A percentile compares a stretch with the other conserved stretches of the same genome.
Conservation (phyloP, 108 stramenopile genomes). For the Cyclostephanos tholiformis region DNA sequence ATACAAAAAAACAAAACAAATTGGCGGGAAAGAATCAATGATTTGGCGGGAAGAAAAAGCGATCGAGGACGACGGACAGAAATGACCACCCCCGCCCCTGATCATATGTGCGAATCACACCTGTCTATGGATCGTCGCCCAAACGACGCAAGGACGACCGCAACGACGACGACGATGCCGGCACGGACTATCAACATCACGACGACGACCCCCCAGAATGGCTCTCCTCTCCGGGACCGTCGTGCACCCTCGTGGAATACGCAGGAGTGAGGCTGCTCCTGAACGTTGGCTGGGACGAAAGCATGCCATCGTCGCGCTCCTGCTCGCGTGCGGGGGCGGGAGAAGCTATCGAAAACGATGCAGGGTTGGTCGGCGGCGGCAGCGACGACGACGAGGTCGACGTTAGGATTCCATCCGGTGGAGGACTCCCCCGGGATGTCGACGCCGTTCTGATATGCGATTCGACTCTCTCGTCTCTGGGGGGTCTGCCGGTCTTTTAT, state of each 20-base stretch:
- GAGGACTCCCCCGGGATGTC: conserved; percentile 54
- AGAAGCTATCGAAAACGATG: too few relatives aligned
- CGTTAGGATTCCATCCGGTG: neutral
- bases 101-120: conserved; percentile 85
- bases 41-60: too few relatives aligned
- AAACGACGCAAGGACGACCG: conserved; percentile 21
- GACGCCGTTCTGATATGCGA: conserved; percentile 78
- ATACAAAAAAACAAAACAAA: too few relatives aligned
- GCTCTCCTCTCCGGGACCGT: conserved; percentile 56
- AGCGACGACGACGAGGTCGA: neutral
- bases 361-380: neutral
- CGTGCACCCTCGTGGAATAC: conserved; percentile 85
- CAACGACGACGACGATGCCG: neutral
- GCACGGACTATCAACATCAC: too few relatives aligned
- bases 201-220: conserved; percentile 47
- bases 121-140: conserved; percentile 72
- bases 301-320: conserved; percentile 12
- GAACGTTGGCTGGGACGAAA: conserved; percentile 74
- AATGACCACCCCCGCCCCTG: too few relatives aligned
- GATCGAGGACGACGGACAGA: too few relatives aligned
- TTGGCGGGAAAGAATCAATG: too few relatives aligned
- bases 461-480: conserved; percentile 63
- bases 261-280: conserved; percentile 67
- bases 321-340: neutral
- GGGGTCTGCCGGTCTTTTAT: conserved; percentile 53